Conservation (phyloP, 2,329 filamentous ascomycete species). For the Plectosphaerella plurivora region DNA sequence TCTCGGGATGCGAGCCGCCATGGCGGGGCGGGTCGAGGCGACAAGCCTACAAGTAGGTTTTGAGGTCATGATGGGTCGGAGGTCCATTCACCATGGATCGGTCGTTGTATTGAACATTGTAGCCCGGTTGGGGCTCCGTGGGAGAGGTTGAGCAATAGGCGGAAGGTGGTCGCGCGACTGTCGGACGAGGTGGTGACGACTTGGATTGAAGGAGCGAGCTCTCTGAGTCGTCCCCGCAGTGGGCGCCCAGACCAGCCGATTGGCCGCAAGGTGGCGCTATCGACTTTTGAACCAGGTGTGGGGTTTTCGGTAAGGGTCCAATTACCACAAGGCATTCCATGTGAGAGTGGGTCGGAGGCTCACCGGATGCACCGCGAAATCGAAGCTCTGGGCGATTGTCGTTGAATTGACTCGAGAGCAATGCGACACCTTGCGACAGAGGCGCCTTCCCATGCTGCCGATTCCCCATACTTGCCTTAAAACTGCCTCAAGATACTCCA, state of each 20-base stretch:
- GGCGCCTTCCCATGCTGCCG: no score
- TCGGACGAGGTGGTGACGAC: not conserved
- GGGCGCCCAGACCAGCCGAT: not conserved
- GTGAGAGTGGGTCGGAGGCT: not conserved
- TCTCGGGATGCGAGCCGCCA: no score
- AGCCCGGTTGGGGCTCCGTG: not conserved
- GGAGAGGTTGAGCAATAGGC: not conserved
- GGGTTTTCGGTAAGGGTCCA: no score
- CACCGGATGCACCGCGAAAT: not conserved
- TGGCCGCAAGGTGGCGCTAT: not conserved
- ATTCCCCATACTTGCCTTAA: no score
- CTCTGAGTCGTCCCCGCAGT: not conserved
- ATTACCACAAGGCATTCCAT: not conserved
- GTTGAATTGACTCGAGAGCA: no score
- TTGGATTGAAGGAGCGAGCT: no score
- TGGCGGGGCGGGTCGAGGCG: no score
- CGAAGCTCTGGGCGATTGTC: conserved; percentile 2
- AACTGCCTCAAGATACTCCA: no score
- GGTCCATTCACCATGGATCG: not conserved
- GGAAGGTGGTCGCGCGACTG: not conserved
- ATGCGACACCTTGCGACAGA: no score
- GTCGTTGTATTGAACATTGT: not conserved
- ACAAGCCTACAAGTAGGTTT: not conserved
- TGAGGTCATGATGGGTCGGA: not conserved
- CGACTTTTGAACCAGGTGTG: no score